Conservation (phyloP, 2,329 filamentous ascomycete species). For the Fusarium camptoceras region DNA sequence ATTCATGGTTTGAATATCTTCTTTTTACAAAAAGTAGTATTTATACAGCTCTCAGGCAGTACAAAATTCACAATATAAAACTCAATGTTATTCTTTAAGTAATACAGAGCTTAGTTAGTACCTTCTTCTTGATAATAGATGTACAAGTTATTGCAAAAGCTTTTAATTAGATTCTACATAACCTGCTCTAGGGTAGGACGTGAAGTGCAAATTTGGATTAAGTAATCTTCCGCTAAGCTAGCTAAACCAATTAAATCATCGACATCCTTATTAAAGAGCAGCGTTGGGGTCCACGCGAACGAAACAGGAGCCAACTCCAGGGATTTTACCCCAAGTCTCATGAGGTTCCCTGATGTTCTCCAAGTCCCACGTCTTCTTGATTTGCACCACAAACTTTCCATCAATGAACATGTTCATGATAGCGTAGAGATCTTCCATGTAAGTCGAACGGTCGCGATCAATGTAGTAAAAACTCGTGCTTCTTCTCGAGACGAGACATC, state of each 20-base stretch:
- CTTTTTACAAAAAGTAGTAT: accelerated
- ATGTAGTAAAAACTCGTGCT: constrained; percentile 54
- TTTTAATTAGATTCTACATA: neutral
- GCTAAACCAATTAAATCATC: neutral
- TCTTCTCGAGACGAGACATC: constrained; percentile 45
- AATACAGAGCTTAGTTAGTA: neutral
- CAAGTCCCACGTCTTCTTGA: constrained; percentile 56
- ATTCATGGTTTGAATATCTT: accelerated
- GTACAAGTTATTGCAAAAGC: neutral
- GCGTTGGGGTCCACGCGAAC: constrained; percentile 45
- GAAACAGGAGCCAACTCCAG: constrained; percentile 53
- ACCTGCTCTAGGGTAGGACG: neutral
- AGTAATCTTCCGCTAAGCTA: neutral
- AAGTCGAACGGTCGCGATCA: constrained; percentile 50
- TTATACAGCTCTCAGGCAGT: neutral
- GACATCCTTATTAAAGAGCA: neutral
- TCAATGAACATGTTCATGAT: constrained; percentile 50
- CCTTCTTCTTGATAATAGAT: accelerated
- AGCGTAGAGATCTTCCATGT: constrained; percentile 46
- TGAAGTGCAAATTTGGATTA: neutral
- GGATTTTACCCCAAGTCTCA: constrained; percentile 50
- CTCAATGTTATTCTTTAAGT: accelerated
- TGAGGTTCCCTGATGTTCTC: constrained; percentile 56
- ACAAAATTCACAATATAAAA: neutral
- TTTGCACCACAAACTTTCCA: constrained; percentile 51